Base-by-base conservation (phyloP, 805 yeast genomes). In the Yarrowia sp. region DNA sequence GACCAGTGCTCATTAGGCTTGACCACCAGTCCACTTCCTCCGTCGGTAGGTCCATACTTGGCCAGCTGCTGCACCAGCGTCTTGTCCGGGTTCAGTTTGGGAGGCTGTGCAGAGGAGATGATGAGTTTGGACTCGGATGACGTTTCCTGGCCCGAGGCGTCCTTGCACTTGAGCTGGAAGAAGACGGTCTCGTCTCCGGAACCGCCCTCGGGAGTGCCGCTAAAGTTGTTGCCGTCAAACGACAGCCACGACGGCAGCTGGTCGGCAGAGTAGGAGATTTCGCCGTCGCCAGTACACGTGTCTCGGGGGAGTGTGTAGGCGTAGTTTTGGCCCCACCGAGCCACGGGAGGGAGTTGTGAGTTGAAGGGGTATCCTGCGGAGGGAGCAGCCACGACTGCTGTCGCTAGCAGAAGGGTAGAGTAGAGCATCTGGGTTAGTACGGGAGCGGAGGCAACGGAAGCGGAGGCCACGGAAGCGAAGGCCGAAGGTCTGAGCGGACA, bases 281-380 rank as follows among this genome's bases (percentile, higher is more conserved):
- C 45, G 43, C 68, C 69, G 48, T 78, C 75, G 1, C 86, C 82
- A 64, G 80, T 75, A 77, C 85, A 92, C 1, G 98, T 94, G 72
- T 87, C 86, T 70, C 84, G 80, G 67, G 92, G 88, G 50, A 94
- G 78, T 45, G 88, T 83, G 78, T 91, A 94, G 19, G 80, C 72
- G 78, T 89, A 94, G 2, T 76, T 72, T 73, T 85, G 82, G 70
- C 85, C 85, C 15, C 86, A 85, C 69, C 96, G 83, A 5, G 97
- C 98, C 14, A 95, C 91, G 42, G 92, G 89, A 5, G 98, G 98
- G 26, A 88, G 82, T 79, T 94, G 99, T 75, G 87, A 87, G 72
- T 84, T 79, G 75, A 92, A 86, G n/a, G 97, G 93, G 81, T 89
- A 91, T 55, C 90, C 90, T 48, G 84, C 81, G 66, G 82, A 81